These are phyloP conservation scores for Schizosaccharomyces versatilis DNA, from an alignment of 1,139 yeast genomes.

Conservation along the genomic window DNA sequence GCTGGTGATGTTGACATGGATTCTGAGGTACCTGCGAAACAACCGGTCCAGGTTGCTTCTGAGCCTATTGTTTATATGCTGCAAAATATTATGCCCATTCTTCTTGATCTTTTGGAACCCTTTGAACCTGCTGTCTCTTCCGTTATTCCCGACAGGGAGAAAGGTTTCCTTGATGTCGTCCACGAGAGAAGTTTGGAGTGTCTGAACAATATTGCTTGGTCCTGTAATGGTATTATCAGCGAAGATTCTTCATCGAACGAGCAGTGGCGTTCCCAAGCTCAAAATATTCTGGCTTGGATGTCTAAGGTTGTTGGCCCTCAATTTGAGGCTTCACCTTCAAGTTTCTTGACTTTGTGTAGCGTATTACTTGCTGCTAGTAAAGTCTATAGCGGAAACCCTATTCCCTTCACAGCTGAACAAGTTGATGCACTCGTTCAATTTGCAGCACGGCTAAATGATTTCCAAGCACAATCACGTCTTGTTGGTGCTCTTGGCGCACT, in stretches of 20 bases:
- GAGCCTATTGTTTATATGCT: neutral
- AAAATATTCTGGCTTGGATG: constrained; percentile 13
- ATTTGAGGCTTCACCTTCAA: neutral
- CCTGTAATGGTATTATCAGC: constrained; percentile 7
- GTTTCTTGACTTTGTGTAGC: neutral
- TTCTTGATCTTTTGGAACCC: neutral
- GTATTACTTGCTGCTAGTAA: neutral
- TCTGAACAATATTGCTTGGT: constrained; percentile 36
- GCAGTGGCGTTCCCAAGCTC: constrained; percentile 10
- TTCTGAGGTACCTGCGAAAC: constrained; percentile 5
- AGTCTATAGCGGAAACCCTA: neutral
- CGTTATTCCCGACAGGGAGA: neutral
- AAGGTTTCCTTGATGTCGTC: neutral
- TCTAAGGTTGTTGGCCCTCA: neutral
- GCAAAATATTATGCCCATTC: neutral
- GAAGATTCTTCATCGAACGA: neutral
- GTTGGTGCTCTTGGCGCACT: neutral
- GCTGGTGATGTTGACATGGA: constrained; percentile 11
- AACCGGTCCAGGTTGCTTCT: neutral
- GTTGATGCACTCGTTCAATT: neutral
- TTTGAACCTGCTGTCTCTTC: neutral
- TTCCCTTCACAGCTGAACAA: neutral
- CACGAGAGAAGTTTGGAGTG: constrained; percentile 34
- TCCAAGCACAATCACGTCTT: neutral
- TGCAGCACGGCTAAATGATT: neutral